phyloP scores from a whole-genome alignment of 495 filamentous ascomycete species.

The Podospora bellae-mahoneyi region DNA sequence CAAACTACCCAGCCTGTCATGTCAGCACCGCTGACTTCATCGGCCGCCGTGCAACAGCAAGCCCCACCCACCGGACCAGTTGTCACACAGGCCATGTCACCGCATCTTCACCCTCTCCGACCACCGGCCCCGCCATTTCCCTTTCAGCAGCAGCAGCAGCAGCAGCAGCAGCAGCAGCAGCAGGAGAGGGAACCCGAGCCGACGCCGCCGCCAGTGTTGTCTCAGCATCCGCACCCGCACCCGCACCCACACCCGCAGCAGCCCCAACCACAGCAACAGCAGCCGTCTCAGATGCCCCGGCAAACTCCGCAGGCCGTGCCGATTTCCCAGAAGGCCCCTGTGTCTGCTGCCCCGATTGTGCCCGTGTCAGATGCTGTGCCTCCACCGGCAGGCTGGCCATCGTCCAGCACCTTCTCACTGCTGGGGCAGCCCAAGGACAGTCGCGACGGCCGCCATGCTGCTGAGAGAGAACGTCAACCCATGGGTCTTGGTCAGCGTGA shows the following conservation, averaged over 20 bases:
- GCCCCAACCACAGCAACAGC: constrained; percentile 21
- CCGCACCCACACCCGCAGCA: constrained; percentile 13
- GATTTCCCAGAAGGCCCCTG: constrained; percentile 29
- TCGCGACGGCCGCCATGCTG: constrained; percentile 23
- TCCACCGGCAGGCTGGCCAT: constrained; percentile 25
- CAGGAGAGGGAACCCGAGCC: constrained; percentile 14
- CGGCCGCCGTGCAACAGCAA: constrained; percentile 17
- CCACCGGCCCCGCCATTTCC: constrained; percentile 35
- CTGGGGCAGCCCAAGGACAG: constrained; percentile 24
- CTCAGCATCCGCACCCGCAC: constrained; percentile 14
- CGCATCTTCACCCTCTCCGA: constrained; percentile 35
- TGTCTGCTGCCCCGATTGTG: constrained; percentile 15
- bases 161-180: constrained; percentile 21
- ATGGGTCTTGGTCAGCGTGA: constrained; percentile 30
- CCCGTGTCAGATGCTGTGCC: constrained; percentile 29
- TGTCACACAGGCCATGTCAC: constrained; percentile 40
- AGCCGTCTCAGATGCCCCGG: constrained; percentile 8
- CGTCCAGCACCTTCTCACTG: constrained; percentile 21
- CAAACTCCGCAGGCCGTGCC: constrained; percentile 19
- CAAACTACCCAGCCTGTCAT: constrained; percentile 22
- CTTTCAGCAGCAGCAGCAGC: constrained; percentile 21
- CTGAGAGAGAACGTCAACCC: constrained; percentile 28
- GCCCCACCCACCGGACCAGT: constrained; percentile 19
- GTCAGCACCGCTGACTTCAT: constrained; percentile 18
- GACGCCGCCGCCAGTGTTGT: constrained; percentile 14